Evolutionary conservation across 2,329 filamentous ascomycete genomes (phyloP).

Genomic region (Neofusicoccum sp.): DNA sequence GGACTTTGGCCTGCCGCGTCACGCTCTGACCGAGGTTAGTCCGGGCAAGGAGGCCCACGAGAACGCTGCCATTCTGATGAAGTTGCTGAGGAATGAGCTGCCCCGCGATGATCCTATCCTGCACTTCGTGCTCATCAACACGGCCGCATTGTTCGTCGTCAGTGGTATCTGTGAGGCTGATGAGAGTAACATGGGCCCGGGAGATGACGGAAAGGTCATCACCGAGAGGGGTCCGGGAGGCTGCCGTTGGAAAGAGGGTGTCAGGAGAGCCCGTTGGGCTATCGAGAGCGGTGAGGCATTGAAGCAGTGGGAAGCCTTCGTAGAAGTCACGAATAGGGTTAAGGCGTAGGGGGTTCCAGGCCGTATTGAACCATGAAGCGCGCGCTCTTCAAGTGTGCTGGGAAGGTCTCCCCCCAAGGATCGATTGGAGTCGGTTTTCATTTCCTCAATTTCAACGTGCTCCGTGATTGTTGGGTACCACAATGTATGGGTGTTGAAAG

Average conservation of each 20-base stretch:
- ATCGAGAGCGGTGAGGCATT: conserved; percentile 84
- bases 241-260: conserved; percentile 91
- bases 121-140: conserved; percentile 92
- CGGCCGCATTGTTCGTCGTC: conserved; percentile 80
- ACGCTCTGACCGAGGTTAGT: conserved; percentile 74
- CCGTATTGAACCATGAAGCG: too few relatives aligned
- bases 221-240: conserved; percentile 80
- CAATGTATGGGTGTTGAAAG: too few relatives aligned
- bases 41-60: conserved; percentile 81
- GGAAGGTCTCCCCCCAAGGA: too few relatives aligned
- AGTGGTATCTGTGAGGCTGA: conserved; percentile 85
- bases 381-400: too few relatives aligned
- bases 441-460: too few relatives aligned
- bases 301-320: conserved; percentile 78
- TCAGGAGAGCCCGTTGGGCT: conserved; percentile 82
- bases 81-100: conserved; percentile 72
- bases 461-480: too few relatives aligned
- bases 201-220: conserved; percentile 78
- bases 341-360: neutral
- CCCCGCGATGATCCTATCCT: conserved; percentile 77
- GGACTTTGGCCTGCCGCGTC: conserved; percentile 81
- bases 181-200: conserved; percentile 72
- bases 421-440: too few relatives aligned
- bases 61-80: conserved; percentile 81
- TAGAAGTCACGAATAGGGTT: conserved; percentile 69